phyloP scores from a whole-genome alignment of 78 protist genomes.

The Monosiga brevicollis region DNA sequence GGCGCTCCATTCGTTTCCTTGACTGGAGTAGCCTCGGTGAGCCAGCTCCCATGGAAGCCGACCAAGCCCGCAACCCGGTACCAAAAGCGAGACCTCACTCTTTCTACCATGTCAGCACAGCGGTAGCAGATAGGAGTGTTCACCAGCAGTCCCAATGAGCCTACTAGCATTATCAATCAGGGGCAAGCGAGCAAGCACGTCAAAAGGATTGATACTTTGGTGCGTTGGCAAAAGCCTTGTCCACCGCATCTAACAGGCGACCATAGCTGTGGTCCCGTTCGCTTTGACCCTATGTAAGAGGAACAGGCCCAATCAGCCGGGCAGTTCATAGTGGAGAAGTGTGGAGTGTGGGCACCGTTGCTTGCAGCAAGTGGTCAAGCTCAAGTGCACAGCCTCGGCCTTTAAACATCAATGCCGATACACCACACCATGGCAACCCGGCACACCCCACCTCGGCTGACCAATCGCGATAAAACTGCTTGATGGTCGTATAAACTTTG shows the following conservation, averaged over 20 bases:
- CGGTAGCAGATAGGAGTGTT: too few relatives aligned
- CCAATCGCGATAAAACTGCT: slow-evolving; percentile 55
- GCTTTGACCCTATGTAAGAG: slow-evolving; percentile 7
- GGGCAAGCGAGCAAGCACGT: background rate
- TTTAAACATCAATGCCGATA: background rate
- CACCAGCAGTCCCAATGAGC: background rate
- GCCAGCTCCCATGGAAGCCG: slow-evolving; percentile 65
- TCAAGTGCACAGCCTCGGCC: background rate
- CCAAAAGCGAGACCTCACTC: slow-evolving; percentile 15
- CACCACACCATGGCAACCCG: background rate
- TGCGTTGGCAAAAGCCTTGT: background rate
- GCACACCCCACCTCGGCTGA: slow-evolving; percentile 23
- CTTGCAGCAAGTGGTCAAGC: background rate
- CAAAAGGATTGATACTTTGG: background rate
- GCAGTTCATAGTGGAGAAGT: background rate
- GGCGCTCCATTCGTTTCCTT: slow-evolving; percentile 64
- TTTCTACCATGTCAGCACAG: background rate
- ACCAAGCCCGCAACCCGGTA: slow-evolving; percentile 78
- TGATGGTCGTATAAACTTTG: slow-evolving; percentile 18
- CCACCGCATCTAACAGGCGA: slow-evolving; percentile 26
- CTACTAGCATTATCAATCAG: background rate
- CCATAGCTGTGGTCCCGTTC: slow-evolving; percentile 41
- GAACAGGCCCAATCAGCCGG: too few relatives aligned
- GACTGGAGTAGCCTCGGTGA: slow-evolving; percentile 15
- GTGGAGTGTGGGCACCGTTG: background rate